A percentile compares a stretch with the other conserved stretches of the same genome.
Evolutionary conservation across 805 yeast genomes (phyloP).

Genomic region (Ogataea salicorniae): DNA sequence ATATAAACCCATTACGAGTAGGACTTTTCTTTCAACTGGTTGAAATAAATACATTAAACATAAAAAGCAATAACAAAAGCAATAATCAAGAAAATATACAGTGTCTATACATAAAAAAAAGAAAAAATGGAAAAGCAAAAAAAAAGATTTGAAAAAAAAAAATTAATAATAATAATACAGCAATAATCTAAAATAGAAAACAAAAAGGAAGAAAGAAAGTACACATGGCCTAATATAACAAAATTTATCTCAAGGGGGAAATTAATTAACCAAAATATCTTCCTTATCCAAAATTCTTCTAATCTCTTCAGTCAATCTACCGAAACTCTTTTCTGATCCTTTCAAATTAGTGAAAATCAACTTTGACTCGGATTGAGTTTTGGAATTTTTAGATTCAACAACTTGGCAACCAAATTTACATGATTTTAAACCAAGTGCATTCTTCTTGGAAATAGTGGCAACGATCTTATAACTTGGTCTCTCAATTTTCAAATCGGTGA

Average conservation of each 20-base stretch:
- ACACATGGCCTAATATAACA: constrained; percentile 1
- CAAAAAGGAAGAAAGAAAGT: background rate
- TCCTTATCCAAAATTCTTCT: constrained; percentile 62
- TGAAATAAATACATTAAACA: background rate
- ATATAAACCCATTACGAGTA: too few relatives aligned
- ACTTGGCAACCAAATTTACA: constrained; percentile 59
- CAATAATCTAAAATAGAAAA: background rate
- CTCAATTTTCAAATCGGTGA: constrained; percentile 48
- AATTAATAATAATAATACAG: background rate
- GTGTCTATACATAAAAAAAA: background rate
- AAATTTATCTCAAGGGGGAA: background rate
- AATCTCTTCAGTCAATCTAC: constrained; percentile 55
- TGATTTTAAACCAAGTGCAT: constrained; percentile 57
- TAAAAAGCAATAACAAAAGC: background rate
- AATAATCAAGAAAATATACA: background rate
- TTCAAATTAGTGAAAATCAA: constrained; percentile 56
- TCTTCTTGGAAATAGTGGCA: constrained; percentile 59
- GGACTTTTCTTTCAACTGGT: too few relatives aligned
- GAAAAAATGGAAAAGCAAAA: background rate
- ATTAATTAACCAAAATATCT: constrained; percentile 40
- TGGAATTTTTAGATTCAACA: constrained; percentile 31
- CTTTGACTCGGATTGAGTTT: constrained; percentile 33
- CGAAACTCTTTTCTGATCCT: constrained; percentile 62
- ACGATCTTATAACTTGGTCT: constrained; percentile 40
- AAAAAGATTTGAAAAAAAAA: background rate